phyloP scores from a whole-genome alignment of 2,329 filamentous ascomycete genomes.

The Orbilia blumenaviensis region DNA sequence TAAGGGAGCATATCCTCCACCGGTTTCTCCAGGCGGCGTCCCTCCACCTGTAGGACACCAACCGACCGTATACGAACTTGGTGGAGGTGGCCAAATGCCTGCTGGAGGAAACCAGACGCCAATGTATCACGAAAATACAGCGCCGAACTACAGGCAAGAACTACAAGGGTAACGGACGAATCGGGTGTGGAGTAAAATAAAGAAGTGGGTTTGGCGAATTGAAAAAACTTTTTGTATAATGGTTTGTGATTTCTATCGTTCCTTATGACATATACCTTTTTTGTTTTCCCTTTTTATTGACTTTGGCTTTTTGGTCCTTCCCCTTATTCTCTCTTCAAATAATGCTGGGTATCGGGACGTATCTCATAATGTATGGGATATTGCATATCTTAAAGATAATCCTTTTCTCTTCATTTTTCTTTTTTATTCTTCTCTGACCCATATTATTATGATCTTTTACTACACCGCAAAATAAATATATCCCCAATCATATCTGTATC shows the following conservation, averaged over 20 bases:
- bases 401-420: not conserved
- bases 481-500: not conserved
- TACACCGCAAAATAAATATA: slow-evolving; percentile 3
- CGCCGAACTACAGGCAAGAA: slow-evolving; percentile 26
- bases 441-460: too few relatives aligned
- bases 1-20: slow-evolving; percentile 21
- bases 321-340: not conserved
- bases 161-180: slow-evolving; percentile 11
- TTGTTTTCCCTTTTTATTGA: not conserved
- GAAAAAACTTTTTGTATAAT: not conserved
- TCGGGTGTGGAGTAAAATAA: not conserved
- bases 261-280: slow-evolving; percentile 6
- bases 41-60: not conserved
- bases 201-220: not conserved
- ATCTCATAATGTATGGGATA: not conserved
- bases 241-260: slow-evolving; percentile 10
- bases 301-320: not conserved
- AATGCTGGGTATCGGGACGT: not conserved
- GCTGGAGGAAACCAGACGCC: not conserved
- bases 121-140: slow-evolving; percentile 15
- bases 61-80: slow-evolving; percentile 25
- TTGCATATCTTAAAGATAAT: not conserved
- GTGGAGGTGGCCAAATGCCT: not conserved
- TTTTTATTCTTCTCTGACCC: not conserved
- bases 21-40: not conserved